Conservation (phyloP, 805 yeast genomes). For the Schizosaccharomyces cryophilus region DNA sequence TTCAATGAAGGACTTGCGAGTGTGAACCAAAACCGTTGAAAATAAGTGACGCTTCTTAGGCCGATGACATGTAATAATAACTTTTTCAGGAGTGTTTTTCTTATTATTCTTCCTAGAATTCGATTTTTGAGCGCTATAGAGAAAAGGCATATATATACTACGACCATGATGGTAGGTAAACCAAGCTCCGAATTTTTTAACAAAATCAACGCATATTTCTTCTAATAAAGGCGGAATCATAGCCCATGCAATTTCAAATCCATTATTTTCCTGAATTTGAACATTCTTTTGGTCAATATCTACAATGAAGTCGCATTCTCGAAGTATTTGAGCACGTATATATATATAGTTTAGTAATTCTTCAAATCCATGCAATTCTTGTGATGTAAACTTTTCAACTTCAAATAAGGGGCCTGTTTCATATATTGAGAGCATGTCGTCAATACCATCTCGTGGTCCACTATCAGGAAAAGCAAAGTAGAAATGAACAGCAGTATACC, state of each 20-base stretch:
- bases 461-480: background rate
- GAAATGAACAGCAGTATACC: slow-evolving; percentile 35
- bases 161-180: background rate
- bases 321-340: background rate
- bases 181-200: background rate
- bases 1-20: background rate
- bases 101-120: too few relatives aligned
- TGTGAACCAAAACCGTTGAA: background rate
- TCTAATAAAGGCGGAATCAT: background rate
- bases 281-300: background rate
- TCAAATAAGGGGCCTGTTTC: background rate
- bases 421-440: background rate
- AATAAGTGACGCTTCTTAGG: too few relatives aligned
- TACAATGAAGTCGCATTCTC: background rate
- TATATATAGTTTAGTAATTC: background rate
- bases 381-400: background rate
- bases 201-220: background rate
- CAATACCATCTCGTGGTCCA: background rate
- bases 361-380: background rate
- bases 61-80: too few relatives aligned
- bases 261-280: background rate
- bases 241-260: background rate
- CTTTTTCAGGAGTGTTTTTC: too few relatives aligned
- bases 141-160: background rate
- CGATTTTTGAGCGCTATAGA: too few relatives aligned